Base-by-base conservation (phyloP, 805 yeast genomes). In the Starmerella kuoi region DNA sequence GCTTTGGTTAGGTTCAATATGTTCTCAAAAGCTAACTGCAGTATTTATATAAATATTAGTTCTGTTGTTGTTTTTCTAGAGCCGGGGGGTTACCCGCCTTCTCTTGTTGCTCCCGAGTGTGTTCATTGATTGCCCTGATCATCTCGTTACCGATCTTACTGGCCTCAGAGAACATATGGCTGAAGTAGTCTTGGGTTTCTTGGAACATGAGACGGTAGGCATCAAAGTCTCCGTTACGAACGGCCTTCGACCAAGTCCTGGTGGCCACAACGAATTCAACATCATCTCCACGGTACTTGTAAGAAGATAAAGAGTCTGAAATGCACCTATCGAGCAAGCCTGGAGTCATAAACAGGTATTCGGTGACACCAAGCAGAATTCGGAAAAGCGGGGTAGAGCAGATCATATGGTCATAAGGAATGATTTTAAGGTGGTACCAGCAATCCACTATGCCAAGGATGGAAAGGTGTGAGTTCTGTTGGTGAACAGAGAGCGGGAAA, bases 331-430 rank as follows among this genome's bases (percentile, higher is more conserved):
- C 95, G n/a, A 91, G 63, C 28, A 88, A 61, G 1, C 79, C 81
- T 0, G 91, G 88, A 0, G 86, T 74, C 55, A 94, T 76, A 59
- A 88, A 91, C 25, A 91, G 64, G 59, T 85, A 88, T 58, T 91
- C 96, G 0, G 94, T 75, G 20, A 91, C 96, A 35, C 97, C 97
- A 31, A 91, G 68, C 62, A 91, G 85, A 31, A 91, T 85, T 58
- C 97, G 72, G 58, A 88, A 91, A 24, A 81, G 51, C 11, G 98
- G 98, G 0, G 98, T 91, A 1, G 95, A 83, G 58, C 97, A 88
- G 45, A 88, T 87, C 63, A 88, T 87, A 61, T 91, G 98, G 59
- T 88, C 95, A 57, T 91, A 88, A 4, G 98, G 98, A 27, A 81
- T 79, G 32, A 91, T 85, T 1, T 79, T 80, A 33, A 84, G 63